These are phyloP conservation scores for Helicosporidium sp. DNA, from an alignment of 139 green algal species.

Conservation along the genomic window DNA sequence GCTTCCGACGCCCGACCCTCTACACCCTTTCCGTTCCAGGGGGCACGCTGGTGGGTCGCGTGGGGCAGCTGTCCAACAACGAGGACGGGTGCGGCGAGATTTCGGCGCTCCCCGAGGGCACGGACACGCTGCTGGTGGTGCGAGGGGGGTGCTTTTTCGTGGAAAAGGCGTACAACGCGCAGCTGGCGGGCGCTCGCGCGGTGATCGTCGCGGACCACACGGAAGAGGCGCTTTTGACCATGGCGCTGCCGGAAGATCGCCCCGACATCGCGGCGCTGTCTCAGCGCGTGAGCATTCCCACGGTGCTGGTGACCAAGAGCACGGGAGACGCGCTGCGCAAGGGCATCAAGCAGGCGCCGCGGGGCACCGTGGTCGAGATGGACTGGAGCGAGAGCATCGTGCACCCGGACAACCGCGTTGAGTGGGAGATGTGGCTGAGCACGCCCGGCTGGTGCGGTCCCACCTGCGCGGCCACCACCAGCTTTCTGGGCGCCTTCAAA, in stretches of 20 bases:
- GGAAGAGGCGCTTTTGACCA: constrained; percentile 39
- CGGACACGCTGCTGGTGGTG: constrained; percentile 22
- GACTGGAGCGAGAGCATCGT: constrained; percentile 48
- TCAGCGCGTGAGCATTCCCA: constrained; percentile 43
- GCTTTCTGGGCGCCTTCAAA: constrained; percentile 31
- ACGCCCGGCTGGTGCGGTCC: constrained; percentile 37
- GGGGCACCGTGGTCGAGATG: constrained; percentile 26
- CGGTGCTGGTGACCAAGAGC: constrained; percentile 29
- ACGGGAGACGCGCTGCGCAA: constrained; percentile 25
- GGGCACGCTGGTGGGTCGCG: constrained; percentile 21
- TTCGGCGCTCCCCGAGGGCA: neutral
- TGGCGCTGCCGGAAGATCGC: constrained; percentile 36
- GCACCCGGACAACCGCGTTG: constrained; percentile 39
- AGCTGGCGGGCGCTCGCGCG: constrained; percentile 43
- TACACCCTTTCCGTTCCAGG: too few species aligned
- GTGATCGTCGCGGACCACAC: constrained; percentile 37
- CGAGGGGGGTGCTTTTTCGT: constrained; percentile 46
- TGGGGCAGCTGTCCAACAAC: constrained; percentile 22
- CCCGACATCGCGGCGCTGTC: constrained; percentile 21
- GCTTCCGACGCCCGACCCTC: too few species aligned
- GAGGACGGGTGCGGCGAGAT: constrained; percentile 15
- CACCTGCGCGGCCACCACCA: constrained; percentile 28
- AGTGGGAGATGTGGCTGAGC: constrained; percentile 56
- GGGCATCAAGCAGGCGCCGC: constrained; percentile 29
- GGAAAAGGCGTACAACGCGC: constrained; percentile 39